phyloP scores from a whole-genome alignment of 441 rosid genomes.

The Metrosideros polymorpha region DNA sequence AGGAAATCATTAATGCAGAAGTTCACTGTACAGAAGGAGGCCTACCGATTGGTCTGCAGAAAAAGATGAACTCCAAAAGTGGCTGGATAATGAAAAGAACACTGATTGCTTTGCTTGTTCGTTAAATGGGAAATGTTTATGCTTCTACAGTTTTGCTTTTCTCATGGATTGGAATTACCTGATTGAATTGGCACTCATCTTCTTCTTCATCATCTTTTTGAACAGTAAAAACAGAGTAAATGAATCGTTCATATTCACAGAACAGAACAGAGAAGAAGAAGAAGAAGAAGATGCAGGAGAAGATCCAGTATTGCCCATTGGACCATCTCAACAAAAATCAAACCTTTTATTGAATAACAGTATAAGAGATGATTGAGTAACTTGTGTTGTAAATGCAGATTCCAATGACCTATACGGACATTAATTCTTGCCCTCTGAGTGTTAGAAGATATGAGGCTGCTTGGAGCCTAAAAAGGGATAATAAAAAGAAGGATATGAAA shows the following conservation, averaged over 20 bases:
- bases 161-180: too few species aligned
- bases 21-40: neutral
- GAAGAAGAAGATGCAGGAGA: too few species aligned
- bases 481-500: neutral
- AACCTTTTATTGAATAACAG: too few species aligned
- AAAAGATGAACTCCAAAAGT: neutral
- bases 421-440: neutral
- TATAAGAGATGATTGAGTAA: neutral
- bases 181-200: too few species aligned
- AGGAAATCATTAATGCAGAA: neutral
- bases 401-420: neutral
- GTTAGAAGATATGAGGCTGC: too few species aligned
- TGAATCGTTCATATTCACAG: too few species aligned
- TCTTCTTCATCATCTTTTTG: too few species aligned
- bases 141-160: neutral
- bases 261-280: too few species aligned
- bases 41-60: neutral
- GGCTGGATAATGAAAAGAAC: neutral
- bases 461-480: neutral
- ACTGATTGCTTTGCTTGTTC: fast-evolving
- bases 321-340: too few species aligned
- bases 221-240: too few species aligned
- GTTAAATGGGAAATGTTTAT: too few species aligned
- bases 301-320: too few species aligned
- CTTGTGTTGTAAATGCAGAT: neutral